These are phyloP conservation scores for Pleurotus tuber-regium DNA, from an alignment of 768 basidiomycete genomes.

Conservation along the genomic window DNA sequence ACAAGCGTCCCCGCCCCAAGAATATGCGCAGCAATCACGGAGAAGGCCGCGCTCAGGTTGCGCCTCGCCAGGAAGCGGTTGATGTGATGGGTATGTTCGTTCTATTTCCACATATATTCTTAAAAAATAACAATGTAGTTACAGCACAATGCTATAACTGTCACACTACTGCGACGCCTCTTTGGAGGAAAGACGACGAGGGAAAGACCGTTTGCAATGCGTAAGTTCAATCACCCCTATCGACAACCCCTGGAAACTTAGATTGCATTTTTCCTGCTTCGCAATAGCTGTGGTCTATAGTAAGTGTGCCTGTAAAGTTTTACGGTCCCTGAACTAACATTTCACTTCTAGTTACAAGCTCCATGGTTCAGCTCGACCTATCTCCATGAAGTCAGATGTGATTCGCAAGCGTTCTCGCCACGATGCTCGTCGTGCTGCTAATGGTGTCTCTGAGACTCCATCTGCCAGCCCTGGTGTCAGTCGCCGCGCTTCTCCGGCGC, in stretches of 20 bases:
- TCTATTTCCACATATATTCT: background rate
- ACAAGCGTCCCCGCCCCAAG: conserved; percentile 87
- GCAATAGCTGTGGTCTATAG: conserved; percentile 70
- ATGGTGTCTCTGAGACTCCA: conserved; percentile 59
- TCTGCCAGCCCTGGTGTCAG: conserved; percentile 75
- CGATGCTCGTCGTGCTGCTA: conserved; percentile 62
- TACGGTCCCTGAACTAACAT: no score
- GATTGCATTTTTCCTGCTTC: conserved; percentile 10
- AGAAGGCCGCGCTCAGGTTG: conserved; percentile 63
- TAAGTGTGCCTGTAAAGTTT: conserved; percentile 10
- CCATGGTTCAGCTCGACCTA: conserved; percentile 81
- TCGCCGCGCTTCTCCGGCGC: conserved; percentile 67
- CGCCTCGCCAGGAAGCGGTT: conserved; percentile 65
- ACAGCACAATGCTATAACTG: conserved; percentile 88
- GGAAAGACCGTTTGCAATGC: conserved; percentile 91
- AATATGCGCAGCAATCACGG: conserved; percentile 79
- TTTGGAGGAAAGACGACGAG: conserved; percentile 91
- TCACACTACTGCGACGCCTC: conserved; percentile 84
- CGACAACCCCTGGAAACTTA: conserved; percentile 8
- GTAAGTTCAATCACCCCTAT: conserved; percentile 42
- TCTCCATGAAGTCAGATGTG: conserved; percentile 90
- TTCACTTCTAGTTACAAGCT: conserved; percentile 55
- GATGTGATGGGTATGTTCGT: conserved; percentile 64
- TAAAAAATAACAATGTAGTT: no score
- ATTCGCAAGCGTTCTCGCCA: conserved; percentile 86